Evolutionary conservation across 805 yeast species (phyloP), one percentile per base, ranked within the genome.

Genomic region (Cyberlindnera euphorbiiphila): DNA sequence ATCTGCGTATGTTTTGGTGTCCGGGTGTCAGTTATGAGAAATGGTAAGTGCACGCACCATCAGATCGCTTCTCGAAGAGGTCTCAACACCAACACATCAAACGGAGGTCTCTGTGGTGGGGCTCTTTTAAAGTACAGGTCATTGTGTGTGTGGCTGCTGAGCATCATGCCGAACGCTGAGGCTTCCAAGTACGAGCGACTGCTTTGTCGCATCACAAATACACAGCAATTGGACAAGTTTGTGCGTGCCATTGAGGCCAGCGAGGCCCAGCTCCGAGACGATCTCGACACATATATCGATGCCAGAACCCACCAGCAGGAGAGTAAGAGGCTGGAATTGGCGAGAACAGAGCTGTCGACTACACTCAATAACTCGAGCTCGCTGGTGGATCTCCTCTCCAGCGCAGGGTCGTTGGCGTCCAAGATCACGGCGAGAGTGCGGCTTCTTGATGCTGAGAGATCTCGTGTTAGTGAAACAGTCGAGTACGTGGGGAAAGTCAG

Each of bases 401-500:
- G 71, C 28, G 82, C 94, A 1, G 78, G 83, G 34, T 71, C 71
- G 32, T 64, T 80, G 38, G 89, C 95, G 6, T 65, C 71, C 25
- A 66, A 73, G 12, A 74, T 89, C 35, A 82, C 95, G 2, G 73
- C 73, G 28, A 75, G 79, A 45, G 85, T 89, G 41, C 69, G 82
- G 39, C 58, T 78, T 3, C 65, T 85, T 27, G 95, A 87, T 56
- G 64, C 65, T 27, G 95, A 89, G 52, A 76, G 81, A 43, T 64
- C 69, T 5, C 72, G 83, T 25, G 85, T 89, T 12, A 62, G 69
- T 34, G 62, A 69, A 29, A 77, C 95, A 0, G 68, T 77, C 15
- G 63, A 68, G 12, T 86, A 80, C 53, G 91, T 86, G 4, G 66
- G 71, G 25, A 65, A 79, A 42, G 81, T 85, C 1, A 78, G 81